These are phyloP conservation scores for Loxodes magnus DNA, from an alignment of 73 alveolate species.

Conservation along the genomic window DNA sequence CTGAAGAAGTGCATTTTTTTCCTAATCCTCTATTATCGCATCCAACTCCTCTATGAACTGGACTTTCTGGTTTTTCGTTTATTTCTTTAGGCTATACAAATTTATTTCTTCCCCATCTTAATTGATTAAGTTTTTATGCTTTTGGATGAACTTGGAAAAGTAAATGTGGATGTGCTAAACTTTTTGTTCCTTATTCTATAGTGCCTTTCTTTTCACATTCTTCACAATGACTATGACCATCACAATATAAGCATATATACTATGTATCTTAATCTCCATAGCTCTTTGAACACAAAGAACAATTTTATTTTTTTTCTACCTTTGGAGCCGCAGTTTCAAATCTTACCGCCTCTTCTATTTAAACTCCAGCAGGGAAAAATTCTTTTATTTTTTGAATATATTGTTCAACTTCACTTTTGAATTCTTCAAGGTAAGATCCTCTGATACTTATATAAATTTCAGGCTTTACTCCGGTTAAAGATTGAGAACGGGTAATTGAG, in stretches of 20 bases:
- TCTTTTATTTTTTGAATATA: neutral
- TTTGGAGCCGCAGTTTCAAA: too few relatives aligned
- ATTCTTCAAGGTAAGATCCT: neutral
- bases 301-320: neutral
- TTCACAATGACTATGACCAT: constrained; percentile 7
- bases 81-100: too few relatives aligned
- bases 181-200: constrained; percentile 1
- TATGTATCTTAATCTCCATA: neutral
- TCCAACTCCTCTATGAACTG: constrained; percentile 1
- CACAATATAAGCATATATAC: constrained; percentile 8
- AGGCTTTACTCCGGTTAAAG: too few relatives aligned
- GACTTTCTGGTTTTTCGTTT: constrained; percentile 5
- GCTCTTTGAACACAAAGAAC: neutral
- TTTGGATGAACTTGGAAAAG: neutral
- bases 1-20: constrained; percentile 17
- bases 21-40: constrained; percentile 14
- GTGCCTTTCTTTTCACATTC: neutral
- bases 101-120: neutral
- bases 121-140: neutral
- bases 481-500: neutral
- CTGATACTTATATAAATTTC: too few relatives aligned
- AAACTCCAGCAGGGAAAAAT: neutral
- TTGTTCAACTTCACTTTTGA: neutral
- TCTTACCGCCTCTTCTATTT: neutral
- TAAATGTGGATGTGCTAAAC: constrained; percentile 12